Conservation (phyloP, 1,284 basidiomycete species). For the Ustilago trichophora region DNA sequence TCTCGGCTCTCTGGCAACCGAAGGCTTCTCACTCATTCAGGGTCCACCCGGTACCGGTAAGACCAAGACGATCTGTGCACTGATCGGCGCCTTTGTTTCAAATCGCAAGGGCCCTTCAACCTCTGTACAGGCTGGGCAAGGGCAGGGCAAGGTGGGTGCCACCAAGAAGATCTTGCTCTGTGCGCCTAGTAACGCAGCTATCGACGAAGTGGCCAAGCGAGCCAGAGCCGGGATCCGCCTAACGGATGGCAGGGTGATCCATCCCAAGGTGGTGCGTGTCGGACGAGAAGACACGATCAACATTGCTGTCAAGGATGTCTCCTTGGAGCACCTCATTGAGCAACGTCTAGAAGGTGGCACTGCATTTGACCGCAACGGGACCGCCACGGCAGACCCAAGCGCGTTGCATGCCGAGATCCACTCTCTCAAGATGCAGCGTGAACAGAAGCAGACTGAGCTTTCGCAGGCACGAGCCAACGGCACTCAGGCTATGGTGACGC, state of each 20-base stretch:
- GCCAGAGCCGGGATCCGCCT: constrained; percentile 80
- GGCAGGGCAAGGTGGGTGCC: constrained; percentile 27
- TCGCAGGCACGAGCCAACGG: constrained; percentile 33
- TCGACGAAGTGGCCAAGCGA: constrained; percentile 92
- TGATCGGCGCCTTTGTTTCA: constrained; percentile 85
- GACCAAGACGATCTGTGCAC: constrained; percentile 94
- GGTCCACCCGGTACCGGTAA: constrained; percentile 99
- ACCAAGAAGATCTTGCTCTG: constrained; percentile 85
- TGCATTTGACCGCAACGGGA: constrained; percentile 15
- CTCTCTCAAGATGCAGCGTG: constrained; percentile 47
- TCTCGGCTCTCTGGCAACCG: constrained; percentile 75
- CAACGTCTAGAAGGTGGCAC: constrained; percentile 25
- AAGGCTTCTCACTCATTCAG: constrained; percentile 92
- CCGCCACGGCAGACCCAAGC: constrained; percentile 23
- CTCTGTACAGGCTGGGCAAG: constrained; percentile 32
- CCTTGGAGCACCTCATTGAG: constrained; percentile 73
- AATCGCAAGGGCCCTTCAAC: constrained; percentile 46
- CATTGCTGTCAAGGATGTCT: constrained; percentile 83
- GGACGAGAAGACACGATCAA: constrained; percentile 84
- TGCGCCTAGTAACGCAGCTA: constrained; percentile 97
- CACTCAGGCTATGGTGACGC: constrained; percentile 18
- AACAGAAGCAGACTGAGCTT: constrained; percentile 51
- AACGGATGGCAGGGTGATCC: constrained; percentile 71
- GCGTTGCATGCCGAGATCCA: constrained; percentile 42
- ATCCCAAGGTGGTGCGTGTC: constrained; percentile 86